These are phyloP conservation scores for Earliella scabrosa DNA, from an alignment of 1,284 basidiomycete species.

Conservation along the genomic window DNA sequence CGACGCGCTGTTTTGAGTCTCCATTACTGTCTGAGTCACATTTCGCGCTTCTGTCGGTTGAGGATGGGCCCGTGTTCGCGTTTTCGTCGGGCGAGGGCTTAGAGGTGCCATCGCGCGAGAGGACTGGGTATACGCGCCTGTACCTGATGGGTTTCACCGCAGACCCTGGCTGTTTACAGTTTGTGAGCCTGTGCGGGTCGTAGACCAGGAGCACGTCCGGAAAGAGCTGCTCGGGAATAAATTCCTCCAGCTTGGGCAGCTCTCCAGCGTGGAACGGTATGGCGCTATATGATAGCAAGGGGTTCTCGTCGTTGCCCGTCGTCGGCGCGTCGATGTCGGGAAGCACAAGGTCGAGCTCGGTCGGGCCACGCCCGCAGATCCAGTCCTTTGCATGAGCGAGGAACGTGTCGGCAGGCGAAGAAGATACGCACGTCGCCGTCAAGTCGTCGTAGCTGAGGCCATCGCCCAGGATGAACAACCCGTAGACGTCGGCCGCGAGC, in stretches of 20 bases:
- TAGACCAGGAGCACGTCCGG: conserved; percentile 39
- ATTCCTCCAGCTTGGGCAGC: conserved; percentile 37
- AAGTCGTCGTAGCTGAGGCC: background rate
- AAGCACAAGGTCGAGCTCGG: background rate
- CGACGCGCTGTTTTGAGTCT: too few species aligned
- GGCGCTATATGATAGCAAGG: background rate
- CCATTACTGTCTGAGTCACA: too few species aligned
- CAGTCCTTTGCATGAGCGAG: background rate
- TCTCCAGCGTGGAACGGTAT: conserved; percentile 3
- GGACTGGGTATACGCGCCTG: conserved; percentile 28
- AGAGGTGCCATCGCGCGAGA: background rate
- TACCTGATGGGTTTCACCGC: conserved; percentile 21
- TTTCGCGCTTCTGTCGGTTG: too few species aligned
- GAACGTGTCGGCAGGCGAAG: background rate
- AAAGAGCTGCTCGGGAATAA: conserved; percentile 35
- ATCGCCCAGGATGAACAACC: background rate
- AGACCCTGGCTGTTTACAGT: background rate
- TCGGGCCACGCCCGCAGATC: background rate
- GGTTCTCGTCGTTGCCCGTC: too few species aligned
- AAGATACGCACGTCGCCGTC: too few species aligned
- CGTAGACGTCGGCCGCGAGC: background rate
- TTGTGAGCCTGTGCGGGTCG: conserved; percentile 25
- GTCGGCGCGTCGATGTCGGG: background rate
- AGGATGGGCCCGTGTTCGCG: background rate
- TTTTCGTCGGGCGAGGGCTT: background rate